Conservation (phyloP, 805 yeast species). For the Wickerhamiella dianesei region DNA sequence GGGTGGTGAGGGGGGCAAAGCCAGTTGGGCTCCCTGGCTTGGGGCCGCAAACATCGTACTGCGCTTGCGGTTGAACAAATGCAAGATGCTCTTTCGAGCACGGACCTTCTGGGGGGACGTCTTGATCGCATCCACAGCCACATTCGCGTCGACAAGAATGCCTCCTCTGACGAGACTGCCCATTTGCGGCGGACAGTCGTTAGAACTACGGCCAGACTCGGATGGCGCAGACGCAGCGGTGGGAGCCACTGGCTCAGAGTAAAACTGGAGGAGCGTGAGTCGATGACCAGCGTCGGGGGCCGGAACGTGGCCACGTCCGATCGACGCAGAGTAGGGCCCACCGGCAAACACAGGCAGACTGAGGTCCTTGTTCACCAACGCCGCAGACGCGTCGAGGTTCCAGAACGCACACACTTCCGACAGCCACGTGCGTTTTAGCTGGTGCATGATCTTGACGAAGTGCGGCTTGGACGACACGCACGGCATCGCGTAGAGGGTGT, state of each 20-base stretch:
- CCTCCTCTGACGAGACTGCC: conserved; percentile 21
- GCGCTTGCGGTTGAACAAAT: conserved; percentile 2
- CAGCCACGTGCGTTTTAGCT: conserved; percentile 40
- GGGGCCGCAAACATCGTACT: conserved; percentile 7
- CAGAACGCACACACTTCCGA: conserved; percentile 26
- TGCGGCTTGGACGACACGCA: conserved; percentile 18
- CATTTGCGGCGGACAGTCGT: conserved; percentile 2
- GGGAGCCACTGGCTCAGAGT: conserved; percentile 8
- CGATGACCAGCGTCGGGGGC: conserved; percentile 7
- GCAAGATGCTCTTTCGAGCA: conserved; percentile 1
- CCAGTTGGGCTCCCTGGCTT: neutral
- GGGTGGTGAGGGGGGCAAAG: neutral
- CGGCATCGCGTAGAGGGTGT: conserved; percentile 17
- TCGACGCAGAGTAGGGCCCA: conserved; percentile 21
- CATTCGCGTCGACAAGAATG: conserved; percentile 16
- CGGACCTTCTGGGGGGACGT: conserved; percentile 12
- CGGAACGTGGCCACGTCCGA: neutral
- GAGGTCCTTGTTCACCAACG: conserved; percentile 14
- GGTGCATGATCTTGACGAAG: conserved; percentile 29
- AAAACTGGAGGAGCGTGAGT: conserved; percentile 13
- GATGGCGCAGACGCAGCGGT: neutral
- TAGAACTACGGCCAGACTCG: neutral
- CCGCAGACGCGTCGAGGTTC: conserved; percentile 13
- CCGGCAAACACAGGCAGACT: conserved; percentile 22
- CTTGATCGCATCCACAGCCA: conserved; percentile 15